Evolutionary conservation across 2,329 filamentous ascomycete species (phyloP).

Genomic region (Claviceps capensis): DNA sequence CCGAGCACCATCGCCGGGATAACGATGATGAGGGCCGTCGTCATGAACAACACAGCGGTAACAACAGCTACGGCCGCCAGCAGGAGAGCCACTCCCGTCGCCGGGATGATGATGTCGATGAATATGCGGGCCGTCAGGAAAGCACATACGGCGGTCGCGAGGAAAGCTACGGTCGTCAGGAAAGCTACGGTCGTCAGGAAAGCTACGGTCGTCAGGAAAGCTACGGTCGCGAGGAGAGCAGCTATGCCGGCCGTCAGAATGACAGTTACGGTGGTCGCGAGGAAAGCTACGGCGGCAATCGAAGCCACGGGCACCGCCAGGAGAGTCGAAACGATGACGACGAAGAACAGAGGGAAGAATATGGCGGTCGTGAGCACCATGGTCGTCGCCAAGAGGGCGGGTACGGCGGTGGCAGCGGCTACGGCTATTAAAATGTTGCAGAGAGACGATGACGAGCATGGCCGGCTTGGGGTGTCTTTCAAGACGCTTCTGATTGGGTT

Average conservation of each 20-base stretch:
- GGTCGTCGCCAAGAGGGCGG: slow-evolving; percentile 5
- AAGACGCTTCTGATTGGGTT: neutral
- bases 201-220: neutral
- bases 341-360: slow-evolving; percentile 4
- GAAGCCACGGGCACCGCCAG: neutral
- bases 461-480: neutral
- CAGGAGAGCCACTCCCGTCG: slow-evolving; percentile 12
- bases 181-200: neutral
- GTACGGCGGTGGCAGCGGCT: slow-evolving; percentile 6
- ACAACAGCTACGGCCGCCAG: slow-evolving; percentile 6
- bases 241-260: slow-evolving; percentile 27
- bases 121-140: slow-evolving; percentile 32
- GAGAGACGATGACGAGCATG: too few species aligned
- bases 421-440: slow-evolving; percentile 3
- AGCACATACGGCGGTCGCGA: slow-evolving; percentile 37
- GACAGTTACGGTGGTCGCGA: slow-evolving; percentile 37
- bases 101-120: slow-evolving; percentile 11
- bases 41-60: slow-evolving; percentile 10
- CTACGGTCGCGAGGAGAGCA: neutral
- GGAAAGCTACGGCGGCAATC: slow-evolving; percentile 11
- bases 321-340: slow-evolving; percentile 6
- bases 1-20: slow-evolving; percentile 1
- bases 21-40: slow-evolving; percentile 11
- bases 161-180: slow-evolving; percentile 13
- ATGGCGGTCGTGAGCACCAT: slow-evolving; percentile 6